Base-by-base conservation (phyloP, 106 monocot species). In the Dendrobium chrysotoxum region DNA sequence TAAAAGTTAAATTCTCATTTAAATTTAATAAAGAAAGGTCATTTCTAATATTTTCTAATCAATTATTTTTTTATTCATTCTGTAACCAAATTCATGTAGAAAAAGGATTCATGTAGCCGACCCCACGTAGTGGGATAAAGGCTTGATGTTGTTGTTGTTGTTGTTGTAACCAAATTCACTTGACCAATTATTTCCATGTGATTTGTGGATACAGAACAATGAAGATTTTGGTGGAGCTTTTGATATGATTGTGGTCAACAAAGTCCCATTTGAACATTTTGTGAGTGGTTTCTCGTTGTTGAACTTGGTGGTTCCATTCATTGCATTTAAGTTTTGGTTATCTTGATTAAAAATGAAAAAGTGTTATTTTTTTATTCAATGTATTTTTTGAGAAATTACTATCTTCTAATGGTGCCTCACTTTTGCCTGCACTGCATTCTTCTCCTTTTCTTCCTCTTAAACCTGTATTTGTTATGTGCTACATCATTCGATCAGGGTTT, bases 211-310 rank as follows among this genome's bases (percentile, higher is more conserved):
- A 76, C 85, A 98, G 98, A 92, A 89, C 79, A 87, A 47, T 11
- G 92, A 88, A 86, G 94, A 91, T 75, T 98, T 90, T 85, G 91
- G 89, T 79, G 92, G 86, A 80, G 53, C 66, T 42, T 79, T 95
- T 71, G 66, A 83, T 53, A 85, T 53, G 77, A 87, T 98, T 80
- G 16, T 70, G 0, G 79, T 98, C 65, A 81, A 85, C 73, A 92
- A 87, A 81, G 42, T 82, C 78, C 68, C 53, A 79, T 95, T 98
- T 85, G 79, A 90, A 57, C 83, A 77, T 82, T 82, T 84, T 86
- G 96, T 93, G 76, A 96, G 90, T 89, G 80, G 77, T 74, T 41
- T 42, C 31, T 70, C 3, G 70, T 42, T 74, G 40, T n/a, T 74
- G 41, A 18, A 42, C 9, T 18, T 71, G 38, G 35, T 39, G 71